Conservation (phyloP, 257 asterid species). For the Ballota nigra region DNA sequence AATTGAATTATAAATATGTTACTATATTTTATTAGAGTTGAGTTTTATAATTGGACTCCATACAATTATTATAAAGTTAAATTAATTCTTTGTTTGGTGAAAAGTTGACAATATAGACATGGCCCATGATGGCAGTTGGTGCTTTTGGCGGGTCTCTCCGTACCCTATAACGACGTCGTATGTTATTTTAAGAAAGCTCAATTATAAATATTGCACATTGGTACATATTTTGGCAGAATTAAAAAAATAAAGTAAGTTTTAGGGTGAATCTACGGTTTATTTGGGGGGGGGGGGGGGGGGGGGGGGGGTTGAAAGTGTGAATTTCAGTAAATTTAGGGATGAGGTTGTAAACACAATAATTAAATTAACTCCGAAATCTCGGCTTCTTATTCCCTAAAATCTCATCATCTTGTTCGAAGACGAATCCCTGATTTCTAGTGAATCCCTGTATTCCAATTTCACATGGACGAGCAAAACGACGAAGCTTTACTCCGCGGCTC, state of each 20-base stretch:
- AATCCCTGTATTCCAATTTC: slow-evolving; percentile 26
- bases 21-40: neutral
- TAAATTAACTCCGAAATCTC: neutral
- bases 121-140: slow-evolving; percentile 25
- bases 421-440: slow-evolving; percentile 28
- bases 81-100: slow-evolving; percentile 28
- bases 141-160: slow-evolving; percentile 31
- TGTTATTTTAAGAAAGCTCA: neutral
- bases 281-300: too few species aligned
- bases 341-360: neutral
- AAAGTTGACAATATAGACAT: slow-evolving; percentile 34
- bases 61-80: neutral
- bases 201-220: neutral
- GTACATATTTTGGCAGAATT: neutral
- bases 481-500: slow-evolving; percentile 36
- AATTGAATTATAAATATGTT: neutral
- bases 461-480: slow-evolving; percentile 61
- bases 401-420: slow-evolving; percentile 4
- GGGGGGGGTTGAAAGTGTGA: too few species aligned
- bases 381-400: slow-evolving; percentile 18
- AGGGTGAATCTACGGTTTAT: neutral
- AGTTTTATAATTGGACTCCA: slow-evolving; percentile 10
- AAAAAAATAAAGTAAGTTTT: neutral
- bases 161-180: slow-evolving; percentile 24
- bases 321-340: neutral